Evolutionary conservation across 2,329 filamentous ascomycete species (phyloP).

Genomic region (Talaromyces pinophilus): DNA sequence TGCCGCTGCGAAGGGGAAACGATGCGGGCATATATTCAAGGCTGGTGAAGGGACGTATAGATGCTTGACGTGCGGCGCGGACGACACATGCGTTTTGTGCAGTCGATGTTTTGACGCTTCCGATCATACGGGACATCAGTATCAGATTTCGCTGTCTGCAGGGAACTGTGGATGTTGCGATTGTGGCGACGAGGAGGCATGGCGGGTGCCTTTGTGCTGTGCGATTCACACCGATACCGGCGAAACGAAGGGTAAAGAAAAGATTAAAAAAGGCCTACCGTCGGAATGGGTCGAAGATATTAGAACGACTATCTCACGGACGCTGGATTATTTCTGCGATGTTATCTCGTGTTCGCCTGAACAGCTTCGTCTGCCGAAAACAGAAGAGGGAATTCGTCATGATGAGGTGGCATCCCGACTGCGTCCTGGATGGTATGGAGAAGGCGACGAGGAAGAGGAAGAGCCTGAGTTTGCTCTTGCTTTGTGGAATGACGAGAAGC

Average conservation of each 20-base stretch:
- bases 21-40: slow-evolving; percentile 97
- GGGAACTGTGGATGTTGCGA: slow-evolving; percentile 97
- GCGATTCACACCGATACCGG: slow-evolving; percentile 79
- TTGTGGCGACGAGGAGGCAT: slow-evolving; percentile 93
- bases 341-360: slow-evolving; percentile 97
- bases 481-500: slow-evolving; percentile 98
- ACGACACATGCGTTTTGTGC: slow-evolving; percentile 94
- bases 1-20: slow-evolving; percentile 83
- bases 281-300: slow-evolving; percentile 75
- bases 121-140: slow-evolving; percentile 90
- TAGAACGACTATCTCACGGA: slow-evolving; percentile 79
- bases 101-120: slow-evolving; percentile 93
- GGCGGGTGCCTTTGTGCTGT: slow-evolving; percentile 79
- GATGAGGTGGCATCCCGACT: slow-evolving; percentile 82
- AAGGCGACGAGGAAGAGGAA: slow-evolving; percentile 61
- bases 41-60: slow-evolving; percentile 89
- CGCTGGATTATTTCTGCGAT: slow-evolving; percentile 93
- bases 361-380: slow-evolving; percentile 84
- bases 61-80: slow-evolving; percentile 89
- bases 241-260: slow-evolving; percentile 49
- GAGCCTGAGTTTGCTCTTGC: slow-evolving; percentile 79
- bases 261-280: slow-evolving; percentile 69
- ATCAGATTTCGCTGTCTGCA: slow-evolving; percentile 81
- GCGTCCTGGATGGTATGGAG: slow-evolving; percentile 70
- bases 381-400: slow-evolving; percentile 72